Conservation (phyloP, 345 rosid species). For the Firmiana major region DNA sequence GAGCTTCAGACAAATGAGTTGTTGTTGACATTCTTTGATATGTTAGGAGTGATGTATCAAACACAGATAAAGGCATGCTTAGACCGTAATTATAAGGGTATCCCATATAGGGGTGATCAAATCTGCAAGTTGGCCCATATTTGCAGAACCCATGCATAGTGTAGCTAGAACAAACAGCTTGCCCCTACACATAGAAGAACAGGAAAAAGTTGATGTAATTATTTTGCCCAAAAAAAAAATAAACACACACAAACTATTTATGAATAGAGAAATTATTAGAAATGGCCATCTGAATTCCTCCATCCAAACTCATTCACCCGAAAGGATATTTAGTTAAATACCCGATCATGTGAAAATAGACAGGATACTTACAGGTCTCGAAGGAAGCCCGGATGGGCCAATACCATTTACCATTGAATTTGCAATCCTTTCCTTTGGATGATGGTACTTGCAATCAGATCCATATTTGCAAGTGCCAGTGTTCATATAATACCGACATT, state of each 20-base stretch:
- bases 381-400: conserved; percentile 51
- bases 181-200: conserved; percentile 50
- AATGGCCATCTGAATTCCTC: neutral
- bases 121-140: conserved; percentile 67
- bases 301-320: neutral
- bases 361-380: conserved; percentile 54
- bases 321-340: neutral
- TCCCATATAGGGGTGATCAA: conserved; percentile 56
- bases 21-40: conserved; percentile 33
- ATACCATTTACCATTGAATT: conserved; percentile 33
- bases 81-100: conserved; percentile 38
- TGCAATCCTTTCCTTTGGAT: conserved; percentile 63
- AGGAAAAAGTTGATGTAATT: neutral
- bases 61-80: conserved; percentile 35
- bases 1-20: conserved; percentile 26
- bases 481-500: conserved; percentile 68
- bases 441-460: conserved; percentile 77
- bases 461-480: conserved; percentile 76
- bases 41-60: conserved; percentile 40
- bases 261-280: neutral
- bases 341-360: conserved; percentile 1
- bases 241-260: neutral
- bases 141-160: conserved; percentile 61
- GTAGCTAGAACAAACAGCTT: conserved; percentile 60
- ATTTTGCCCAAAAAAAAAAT: neutral